Conservation (phyloP, 352 stramenopile species). For the Globisporangium emineosum region DNA sequence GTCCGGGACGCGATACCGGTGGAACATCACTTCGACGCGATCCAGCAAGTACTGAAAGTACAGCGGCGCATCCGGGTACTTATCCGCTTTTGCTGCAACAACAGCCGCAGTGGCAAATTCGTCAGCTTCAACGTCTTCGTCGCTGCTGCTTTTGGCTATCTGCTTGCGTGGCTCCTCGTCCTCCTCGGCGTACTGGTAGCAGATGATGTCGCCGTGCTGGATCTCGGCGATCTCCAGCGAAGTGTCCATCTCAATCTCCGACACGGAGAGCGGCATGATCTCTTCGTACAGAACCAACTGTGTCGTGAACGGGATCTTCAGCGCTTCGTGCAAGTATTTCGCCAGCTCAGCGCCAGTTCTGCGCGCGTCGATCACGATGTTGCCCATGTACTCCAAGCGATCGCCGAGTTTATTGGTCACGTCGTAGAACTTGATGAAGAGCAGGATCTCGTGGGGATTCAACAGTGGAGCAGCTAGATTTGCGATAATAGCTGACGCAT, state of each 20-base stretch:
- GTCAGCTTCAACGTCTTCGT: conserved; percentile 23
- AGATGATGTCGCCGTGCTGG: conserved; percentile 84
- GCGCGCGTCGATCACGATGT: conserved; percentile 64
- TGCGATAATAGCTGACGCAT: neutral
- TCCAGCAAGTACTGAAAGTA: conserved; percentile 86
- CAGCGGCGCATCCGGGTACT: conserved; percentile 64
- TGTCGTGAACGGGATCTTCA: conserved; percentile 44
- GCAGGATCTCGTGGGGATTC: conserved; percentile 52
- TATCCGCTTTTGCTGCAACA: conserved; percentile 19
- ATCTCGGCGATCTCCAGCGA: conserved; percentile 58
- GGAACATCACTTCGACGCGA: conserved; percentile 73
- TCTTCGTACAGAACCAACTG: conserved; percentile 78
- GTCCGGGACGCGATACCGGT: conserved; percentile 43
- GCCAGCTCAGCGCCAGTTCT: conserved; percentile 53
- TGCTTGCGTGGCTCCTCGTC: conserved; percentile 18
- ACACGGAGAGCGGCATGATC: conserved; percentile 60
- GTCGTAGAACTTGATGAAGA: conserved; percentile 88
- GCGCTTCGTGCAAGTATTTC: conserved; percentile 44
- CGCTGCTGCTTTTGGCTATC: conserved; percentile 18
- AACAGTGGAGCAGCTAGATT: conserved; percentile 17
- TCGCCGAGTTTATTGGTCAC: conserved; percentile 51
- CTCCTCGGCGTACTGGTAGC: conserved; percentile 55
- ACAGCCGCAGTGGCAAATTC: neutral
- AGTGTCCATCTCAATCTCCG: conserved; percentile 46
- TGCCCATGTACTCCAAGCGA: conserved; percentile 76